Conservation (phyloP, 2,329 filamentous ascomycete species). For the Fusarium sulawesiense region DNA sequence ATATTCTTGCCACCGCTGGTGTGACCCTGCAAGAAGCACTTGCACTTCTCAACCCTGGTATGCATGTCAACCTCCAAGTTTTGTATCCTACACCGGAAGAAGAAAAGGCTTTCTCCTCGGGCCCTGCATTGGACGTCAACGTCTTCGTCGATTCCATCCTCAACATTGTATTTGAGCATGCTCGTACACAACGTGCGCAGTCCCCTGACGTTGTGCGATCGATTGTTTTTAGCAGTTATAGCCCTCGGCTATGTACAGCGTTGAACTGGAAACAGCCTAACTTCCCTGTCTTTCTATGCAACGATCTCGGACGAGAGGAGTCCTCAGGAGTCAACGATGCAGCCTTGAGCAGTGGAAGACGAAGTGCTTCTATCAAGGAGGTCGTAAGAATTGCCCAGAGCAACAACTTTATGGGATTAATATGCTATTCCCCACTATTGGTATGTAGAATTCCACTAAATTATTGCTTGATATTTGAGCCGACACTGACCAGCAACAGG, state of each 20-base stretch:
- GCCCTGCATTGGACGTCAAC: conserved; percentile 85
- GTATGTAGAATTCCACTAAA: conserved; percentile 62
- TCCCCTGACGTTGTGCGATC: conserved; percentile 80
- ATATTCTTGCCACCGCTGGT: conserved; percentile 78
- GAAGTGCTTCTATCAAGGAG: conserved; percentile 90
- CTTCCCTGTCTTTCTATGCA: conserved; percentile 95
- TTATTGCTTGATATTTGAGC: too few species aligned
- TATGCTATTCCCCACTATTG: conserved; percentile 87
- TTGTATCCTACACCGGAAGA: conserved; percentile 84
- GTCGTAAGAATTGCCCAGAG: conserved; percentile 91
- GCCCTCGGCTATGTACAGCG: conserved; percentile 88
- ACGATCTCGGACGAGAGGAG: conserved; percentile 80
- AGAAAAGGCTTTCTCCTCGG: conserved; percentile 75
- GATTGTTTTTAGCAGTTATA: conserved; percentile 95
- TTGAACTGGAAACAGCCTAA: conserved; percentile 99
- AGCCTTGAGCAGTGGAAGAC: conserved; percentile 70
- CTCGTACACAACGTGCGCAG: conserved; percentile 72
- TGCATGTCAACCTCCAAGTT: conserved; percentile 93
- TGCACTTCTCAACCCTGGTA: conserved; percentile 76
- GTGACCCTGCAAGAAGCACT: conserved; percentile 84
- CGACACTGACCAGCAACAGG: conserved; percentile 60
- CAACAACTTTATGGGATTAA: conserved; percentile 98
- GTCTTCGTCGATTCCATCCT: conserved; percentile 85
- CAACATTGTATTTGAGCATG: conserved; percentile 90
- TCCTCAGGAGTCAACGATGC: conserved; percentile 53